Evolutionary conservation across 1,139 yeast species (phyloP), one percentile per base, ranked within the genome.

Genomic region (Spathaspora sp.): DNA sequence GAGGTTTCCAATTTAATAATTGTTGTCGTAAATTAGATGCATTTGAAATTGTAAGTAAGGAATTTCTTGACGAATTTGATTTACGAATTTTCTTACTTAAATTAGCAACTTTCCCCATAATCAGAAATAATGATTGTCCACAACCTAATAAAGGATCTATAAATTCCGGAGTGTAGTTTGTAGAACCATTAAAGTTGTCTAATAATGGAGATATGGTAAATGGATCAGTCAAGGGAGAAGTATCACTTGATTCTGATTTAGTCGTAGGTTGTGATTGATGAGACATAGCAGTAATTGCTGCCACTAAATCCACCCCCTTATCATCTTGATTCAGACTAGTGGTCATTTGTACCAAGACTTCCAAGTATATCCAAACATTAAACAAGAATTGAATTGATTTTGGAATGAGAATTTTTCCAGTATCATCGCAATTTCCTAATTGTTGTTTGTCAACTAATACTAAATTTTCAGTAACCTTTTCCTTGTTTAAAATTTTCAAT

Each of bases 91-190:
- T 73, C 13, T 76, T 65, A 13, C 82, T 80, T 43, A 83, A 65
- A 1, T 77, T 66, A 0, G 88, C 86, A 26, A 81, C 86, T 52
- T 75, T 75, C 1, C 87, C 86, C 66, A 84, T 80, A 7, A 83
- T 70, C 48, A 82, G 79, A 57, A 84, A 84, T 29, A 84, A 60
- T 2, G 81, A 75, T 56, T 82, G 87, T 0, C 83, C 84, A 60
- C 86, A 81, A 1, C 89, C 89, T 43, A 84, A 63, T 31, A 83
- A 64, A 3, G 89, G 88, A 57, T 84, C 89, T 41, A 84, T 74
- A 34, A 72, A 74, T 40, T 70, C 74, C 15, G 61, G 56, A 45
- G 65, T 61, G 44, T 57, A 52, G 27, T 56, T 55, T 43, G 67
- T 56, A 4, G 57, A 49, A 10, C 17, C 38, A 36, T n/a, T 23